Percentiles rank a stretch among this genome's conserved stretches.
phyloP scores from a whole-genome alignment of 2,329 filamentous ascomycete genomes.

The Curvularia eragrostidis region DNA sequence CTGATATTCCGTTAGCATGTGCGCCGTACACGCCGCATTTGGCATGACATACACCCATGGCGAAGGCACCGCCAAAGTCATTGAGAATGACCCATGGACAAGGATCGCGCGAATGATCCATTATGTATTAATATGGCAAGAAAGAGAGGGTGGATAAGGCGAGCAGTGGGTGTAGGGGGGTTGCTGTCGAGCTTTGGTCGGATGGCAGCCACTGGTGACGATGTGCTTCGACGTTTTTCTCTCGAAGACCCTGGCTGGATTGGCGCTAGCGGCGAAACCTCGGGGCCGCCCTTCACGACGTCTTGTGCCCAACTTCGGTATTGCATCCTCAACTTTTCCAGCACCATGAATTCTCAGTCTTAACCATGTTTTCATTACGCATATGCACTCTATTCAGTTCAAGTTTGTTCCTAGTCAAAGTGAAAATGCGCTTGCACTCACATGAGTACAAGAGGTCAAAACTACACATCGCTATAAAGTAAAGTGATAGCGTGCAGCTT shows the following conservation, averaged over 20 bases:
- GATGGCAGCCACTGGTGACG: conserved; percentile 28
- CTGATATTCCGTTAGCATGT: conserved; percentile 29
- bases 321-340: not conserved
- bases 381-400: no score
- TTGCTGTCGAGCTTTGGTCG: conserved; percentile 23
- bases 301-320: conserved; percentile 3
- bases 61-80: conserved; percentile 96
- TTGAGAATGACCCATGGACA: conserved; percentile 96
- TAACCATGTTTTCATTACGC: not conserved
- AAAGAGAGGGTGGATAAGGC: not conserved
- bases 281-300: conserved; percentile 15
- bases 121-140: conserved; percentile 47
- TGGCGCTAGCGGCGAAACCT: conserved; percentile 30
- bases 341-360: not conserved
- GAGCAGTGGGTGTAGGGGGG: conserved; percentile 16
- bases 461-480: not conserved
- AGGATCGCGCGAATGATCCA: conserved; percentile 97
- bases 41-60: conserved; percentile 79
- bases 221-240: conserved; percentile 44
- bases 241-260: conserved; percentile 17
- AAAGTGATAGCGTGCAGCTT: not conserved
- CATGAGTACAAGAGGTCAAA: not conserved
- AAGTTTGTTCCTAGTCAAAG: no score
- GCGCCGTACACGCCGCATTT: conserved; percentile 3
- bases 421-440: not conserved